A percentile compares a stretch with the other conserved stretches of the same genome.
These are phyloP conservation scores for Ananas comosus DNA, from an alignment of 176 grass and related monocot species.

Conservation along the genomic window DNA sequence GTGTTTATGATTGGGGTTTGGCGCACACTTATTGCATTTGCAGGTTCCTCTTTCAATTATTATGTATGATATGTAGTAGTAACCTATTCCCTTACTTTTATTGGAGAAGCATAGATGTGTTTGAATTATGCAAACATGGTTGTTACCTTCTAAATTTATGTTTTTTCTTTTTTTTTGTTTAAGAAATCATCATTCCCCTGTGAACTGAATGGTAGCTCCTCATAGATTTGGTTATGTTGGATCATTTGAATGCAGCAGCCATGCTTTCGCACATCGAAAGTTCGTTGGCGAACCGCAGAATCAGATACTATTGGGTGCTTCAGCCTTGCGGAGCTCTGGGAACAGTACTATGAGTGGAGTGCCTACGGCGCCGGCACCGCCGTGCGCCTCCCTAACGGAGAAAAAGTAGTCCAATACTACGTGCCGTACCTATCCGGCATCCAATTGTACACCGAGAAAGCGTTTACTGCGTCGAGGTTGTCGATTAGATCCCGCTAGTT, in stretches of 20 bases:
- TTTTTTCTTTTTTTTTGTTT: background rate
- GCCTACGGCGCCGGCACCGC: slow-evolving; percentile 50
- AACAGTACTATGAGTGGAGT: slow-evolving; percentile 67
- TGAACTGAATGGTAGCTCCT: background rate
- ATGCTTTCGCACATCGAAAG: slow-evolving; percentile 16
- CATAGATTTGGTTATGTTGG: background rate
- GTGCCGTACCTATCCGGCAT: slow-evolving; percentile 73
- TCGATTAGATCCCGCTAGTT: background rate
- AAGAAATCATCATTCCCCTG: background rate
- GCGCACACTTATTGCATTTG: background rate
- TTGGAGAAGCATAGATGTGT: background rate
- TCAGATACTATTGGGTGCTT: slow-evolving; percentile 49
- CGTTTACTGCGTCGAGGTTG: slow-evolving; percentile 41
- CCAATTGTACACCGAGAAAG: slow-evolving; percentile 70
- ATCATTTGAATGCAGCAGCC: slow-evolving; percentile 29
- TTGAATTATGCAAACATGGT: background rate
- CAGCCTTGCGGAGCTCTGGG: slow-evolving; percentile 69
- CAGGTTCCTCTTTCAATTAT: background rate
- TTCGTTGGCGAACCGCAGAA: slow-evolving; percentile 24
- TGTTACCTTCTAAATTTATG: background rate
- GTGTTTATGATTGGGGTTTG: background rate
- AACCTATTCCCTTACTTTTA: background rate
- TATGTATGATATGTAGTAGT: background rate
- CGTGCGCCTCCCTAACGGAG: slow-evolving; percentile 39
- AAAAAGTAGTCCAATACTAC: slow-evolving; percentile 58